Evolutionary conservation across 108 stramenopile species (phyloP), one percentile per base, ranked within the genome.

Genomic region (Poteriospumella lacustris): DNA sequence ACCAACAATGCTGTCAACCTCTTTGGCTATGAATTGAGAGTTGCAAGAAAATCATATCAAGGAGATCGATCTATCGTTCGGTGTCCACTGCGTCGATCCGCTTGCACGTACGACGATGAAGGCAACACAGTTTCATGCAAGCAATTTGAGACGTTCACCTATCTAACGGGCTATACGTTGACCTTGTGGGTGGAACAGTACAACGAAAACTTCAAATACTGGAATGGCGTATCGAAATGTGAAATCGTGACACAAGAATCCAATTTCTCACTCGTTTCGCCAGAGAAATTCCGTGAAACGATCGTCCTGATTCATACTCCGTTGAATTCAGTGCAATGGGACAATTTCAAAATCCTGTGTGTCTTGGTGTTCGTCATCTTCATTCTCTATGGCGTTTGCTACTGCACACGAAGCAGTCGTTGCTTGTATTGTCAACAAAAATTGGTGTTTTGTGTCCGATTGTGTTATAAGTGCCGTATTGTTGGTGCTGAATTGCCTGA

Each of bases 351-450:
- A 24, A 9, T 12, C 9, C 31, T 64, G 9, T 64, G 28, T 31
- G 9, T 64, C 28, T 64, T 64, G 31, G 5, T 64, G 36, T 64
- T 64, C 36, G 9, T 64, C 33, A 19, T 64, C 36, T 34, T 64
- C 9, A 24, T 64, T 5, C 28, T 64, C 24, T 3, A 12, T 64
- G 60, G 60, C 28, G 28, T 64, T 5, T 24, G 28, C 29, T 64
- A 64, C 36, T 64, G 3, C 31, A 34, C 33, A 9, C 60, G 60
- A 9, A 64, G 31, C 3, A 64, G 36, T 5, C 15, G 60, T 5
- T 64, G 60, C 36, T 26, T 33, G 3, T 64, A 64, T 64, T 64
- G 60, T 64, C 60, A 64, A 24, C 15, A 64, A 64, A 64, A 64
- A 24, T 24, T 64, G 31, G 60, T 64, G 33, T 64, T 64, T 9